A percentile compares a stretch with the other conserved stretches of the same genome.
Conservation (phyloP, 768 basidiomycete species). For the Tylopilus intermedius region DNA sequence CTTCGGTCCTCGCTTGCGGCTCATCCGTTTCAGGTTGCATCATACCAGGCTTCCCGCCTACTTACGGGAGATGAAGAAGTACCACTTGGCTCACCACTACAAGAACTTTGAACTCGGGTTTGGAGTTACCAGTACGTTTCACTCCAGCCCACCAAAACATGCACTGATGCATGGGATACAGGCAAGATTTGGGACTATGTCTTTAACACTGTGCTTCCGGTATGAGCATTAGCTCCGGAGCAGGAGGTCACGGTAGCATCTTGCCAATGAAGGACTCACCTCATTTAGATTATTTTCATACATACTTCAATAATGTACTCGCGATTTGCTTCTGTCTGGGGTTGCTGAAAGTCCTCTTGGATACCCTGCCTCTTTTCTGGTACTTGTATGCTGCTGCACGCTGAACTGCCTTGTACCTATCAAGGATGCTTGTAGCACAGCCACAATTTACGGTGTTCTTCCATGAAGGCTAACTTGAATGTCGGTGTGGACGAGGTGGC, state of each 20-base stretch:
- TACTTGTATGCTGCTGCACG: no score
- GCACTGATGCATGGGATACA: conserved; percentile 22
- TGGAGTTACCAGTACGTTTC: conserved; percentile 79
- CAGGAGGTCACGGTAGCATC: neutral
- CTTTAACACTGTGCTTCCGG: conserved; percentile 75
- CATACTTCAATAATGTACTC: no score
- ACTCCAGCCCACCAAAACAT: neutral
- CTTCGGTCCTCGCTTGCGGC: neutral
- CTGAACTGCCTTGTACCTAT: no score
- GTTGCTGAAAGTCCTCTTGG: no score
- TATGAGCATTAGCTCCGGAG: conserved; percentile 35
- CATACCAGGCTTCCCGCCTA: conserved; percentile 84
- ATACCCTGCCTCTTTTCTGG: no score
- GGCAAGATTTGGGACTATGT: conserved; percentile 93
- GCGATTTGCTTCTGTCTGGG: no score
- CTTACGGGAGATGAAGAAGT: conserved; percentile 91
- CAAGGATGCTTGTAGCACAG: neutral
- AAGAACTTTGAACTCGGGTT: conserved; percentile 92
- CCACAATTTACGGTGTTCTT: neutral
- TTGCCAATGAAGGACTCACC: neutral
- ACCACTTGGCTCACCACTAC: conserved; percentile 96
- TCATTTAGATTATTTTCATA: no score
- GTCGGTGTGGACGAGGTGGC: conserved; percentile 75
- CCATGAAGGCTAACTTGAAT: conserved; percentile 41
- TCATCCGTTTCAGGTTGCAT: conserved; percentile 58